Percentiles rank a stretch among this genome's conserved stretches.
Evolutionary conservation across 208 protist genomes (phyloP).

Genomic region (Leishmania amazonensis): DNA sequence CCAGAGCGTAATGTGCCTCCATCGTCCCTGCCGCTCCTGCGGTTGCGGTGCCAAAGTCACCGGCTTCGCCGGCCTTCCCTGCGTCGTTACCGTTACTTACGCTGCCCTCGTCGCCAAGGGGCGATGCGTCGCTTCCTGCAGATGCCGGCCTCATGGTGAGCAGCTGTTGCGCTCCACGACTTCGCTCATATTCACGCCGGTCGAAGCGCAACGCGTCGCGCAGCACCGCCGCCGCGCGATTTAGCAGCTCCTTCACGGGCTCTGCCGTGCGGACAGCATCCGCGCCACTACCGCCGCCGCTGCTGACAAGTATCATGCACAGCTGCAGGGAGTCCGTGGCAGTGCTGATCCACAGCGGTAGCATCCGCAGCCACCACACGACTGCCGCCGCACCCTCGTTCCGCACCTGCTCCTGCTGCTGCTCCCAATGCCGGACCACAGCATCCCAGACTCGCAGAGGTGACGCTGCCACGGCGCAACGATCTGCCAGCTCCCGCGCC

Average conservation of each 20-base stretch:
- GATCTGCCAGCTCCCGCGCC: neutral
- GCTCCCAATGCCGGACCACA: constrained; percentile 39
- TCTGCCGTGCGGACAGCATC: neutral
- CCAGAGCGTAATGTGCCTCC: neutral
- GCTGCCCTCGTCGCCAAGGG: neutral
- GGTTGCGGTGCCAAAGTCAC: neutral
- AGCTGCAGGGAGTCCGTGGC: constrained; percentile 20
- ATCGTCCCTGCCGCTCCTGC: neutral
- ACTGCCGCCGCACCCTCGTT: constrained; percentile 37
- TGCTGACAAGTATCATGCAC: constrained; percentile 13
- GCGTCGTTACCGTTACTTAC: neutral
- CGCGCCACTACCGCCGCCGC: neutral
- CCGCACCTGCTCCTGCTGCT: constrained; percentile 26
- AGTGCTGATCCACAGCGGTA: constrained; percentile 29
- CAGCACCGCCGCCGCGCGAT: constrained; percentile 16
- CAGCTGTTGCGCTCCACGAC: neutral
- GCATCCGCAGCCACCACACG: constrained; percentile 40
- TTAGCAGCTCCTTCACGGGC: constrained; percentile 17
- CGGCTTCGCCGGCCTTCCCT: neutral
- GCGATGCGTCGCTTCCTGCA: neutral
- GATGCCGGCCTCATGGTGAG: constrained; percentile 6
- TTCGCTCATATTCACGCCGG: constrained; percentile 25
- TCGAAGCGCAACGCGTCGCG: constrained; percentile 29
- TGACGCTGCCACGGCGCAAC: constrained; percentile 1
- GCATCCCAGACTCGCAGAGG: constrained; percentile 27